Conservation (phyloP, 345 rosid species). For the Limnanthes douglasii region DNA sequence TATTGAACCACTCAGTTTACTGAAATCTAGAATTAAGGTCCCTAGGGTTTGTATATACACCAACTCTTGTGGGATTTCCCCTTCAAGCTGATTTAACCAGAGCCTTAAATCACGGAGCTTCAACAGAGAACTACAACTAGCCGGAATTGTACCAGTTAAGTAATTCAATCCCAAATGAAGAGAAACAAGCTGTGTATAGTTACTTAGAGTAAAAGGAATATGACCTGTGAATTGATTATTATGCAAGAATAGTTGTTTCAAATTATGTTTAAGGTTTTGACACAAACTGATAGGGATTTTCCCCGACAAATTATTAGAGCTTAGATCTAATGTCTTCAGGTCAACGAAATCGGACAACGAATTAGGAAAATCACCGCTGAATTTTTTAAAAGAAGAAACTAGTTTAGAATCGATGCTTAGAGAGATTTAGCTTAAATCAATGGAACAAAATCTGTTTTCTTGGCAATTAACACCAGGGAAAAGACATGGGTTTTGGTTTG, state of each 20-base stretch:
- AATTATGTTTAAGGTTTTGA: conserved; percentile 19
- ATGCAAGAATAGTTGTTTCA: conserved; percentile 36
- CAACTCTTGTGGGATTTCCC: conserved; percentile 50
- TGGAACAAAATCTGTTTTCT: conserved; percentile 22
- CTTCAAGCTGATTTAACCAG: conserved; percentile 50
- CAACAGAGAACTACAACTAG: conserved; percentile 40
- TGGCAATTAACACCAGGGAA: conserved; percentile 38
- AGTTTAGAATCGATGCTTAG: conserved; percentile 30
- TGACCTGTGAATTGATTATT: conserved; percentile 33
- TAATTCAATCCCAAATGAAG: conserved; percentile 59
- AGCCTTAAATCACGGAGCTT: conserved; percentile 49
- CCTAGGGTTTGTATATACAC: conserved; percentile 22
- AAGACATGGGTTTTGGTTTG: conserved; percentile 29
- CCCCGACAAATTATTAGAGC: conserved; percentile 40
- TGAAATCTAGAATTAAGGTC: conserved; percentile 63
- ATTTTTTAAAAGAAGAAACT: conserved; percentile 25
- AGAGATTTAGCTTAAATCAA: conserved; percentile 17
- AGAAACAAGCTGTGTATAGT: conserved; percentile 51
- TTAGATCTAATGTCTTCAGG: conserved; percentile 46
- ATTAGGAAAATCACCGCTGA: conserved; percentile 29
- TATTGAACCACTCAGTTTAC: conserved; percentile 33
- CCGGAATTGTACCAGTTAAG: conserved; percentile 42
- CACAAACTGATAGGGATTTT: conserved; percentile 36
- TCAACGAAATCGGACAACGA: conserved; percentile 25
- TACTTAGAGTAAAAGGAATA: conserved; percentile 35